Evolutionary conservation across 176 grass and related monocot genomes (phyloP).

Genomic region (Dendrocalamus sinicus): DNA sequence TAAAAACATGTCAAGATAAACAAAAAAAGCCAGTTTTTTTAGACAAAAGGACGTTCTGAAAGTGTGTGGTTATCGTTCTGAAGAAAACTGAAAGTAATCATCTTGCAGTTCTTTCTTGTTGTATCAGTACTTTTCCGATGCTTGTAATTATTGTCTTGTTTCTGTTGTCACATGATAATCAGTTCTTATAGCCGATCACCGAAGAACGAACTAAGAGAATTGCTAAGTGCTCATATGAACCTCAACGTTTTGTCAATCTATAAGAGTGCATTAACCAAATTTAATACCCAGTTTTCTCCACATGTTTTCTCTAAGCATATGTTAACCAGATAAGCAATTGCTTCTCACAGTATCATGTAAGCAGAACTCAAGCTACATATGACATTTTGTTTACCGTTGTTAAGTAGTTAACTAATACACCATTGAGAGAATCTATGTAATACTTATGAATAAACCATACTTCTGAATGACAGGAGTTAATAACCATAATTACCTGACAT

Average conservation of each 20-base stretch:
- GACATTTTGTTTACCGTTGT: conserved; percentile 10
- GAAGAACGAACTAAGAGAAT: conserved; percentile 5
- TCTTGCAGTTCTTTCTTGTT: not conserved
- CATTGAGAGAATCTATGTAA: not conserved
- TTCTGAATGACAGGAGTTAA: conserved; percentile 30
- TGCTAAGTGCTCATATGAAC: conserved; percentile 1
- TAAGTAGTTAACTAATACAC: not conserved
- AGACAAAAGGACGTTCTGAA: not conserved
- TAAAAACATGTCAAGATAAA: conserved; percentile 21
- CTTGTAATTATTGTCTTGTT: not conserved
- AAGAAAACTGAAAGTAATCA: conserved; percentile 32
- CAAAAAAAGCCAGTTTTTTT: not conserved
- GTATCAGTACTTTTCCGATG: conserved; percentile 13
- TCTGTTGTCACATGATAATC: not conserved
- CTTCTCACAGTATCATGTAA: not conserved
- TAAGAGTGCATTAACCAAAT: conserved; percentile 12
- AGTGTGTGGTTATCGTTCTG: not conserved
- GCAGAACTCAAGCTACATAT: conserved; percentile 5
- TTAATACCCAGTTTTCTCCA: conserved; percentile 1
- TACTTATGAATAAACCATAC: conserved; percentile 5
- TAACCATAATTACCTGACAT: conserved; percentile 74
- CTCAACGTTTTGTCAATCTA: conserved; percentile 15
- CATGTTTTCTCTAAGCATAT: conserved; percentile 1
- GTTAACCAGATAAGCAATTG: conserved; percentile 6
- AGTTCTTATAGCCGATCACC: not conserved